phyloP scores from a whole-genome alignment of 805 yeast genomes.

The Metschnikowia borealis region DNA sequence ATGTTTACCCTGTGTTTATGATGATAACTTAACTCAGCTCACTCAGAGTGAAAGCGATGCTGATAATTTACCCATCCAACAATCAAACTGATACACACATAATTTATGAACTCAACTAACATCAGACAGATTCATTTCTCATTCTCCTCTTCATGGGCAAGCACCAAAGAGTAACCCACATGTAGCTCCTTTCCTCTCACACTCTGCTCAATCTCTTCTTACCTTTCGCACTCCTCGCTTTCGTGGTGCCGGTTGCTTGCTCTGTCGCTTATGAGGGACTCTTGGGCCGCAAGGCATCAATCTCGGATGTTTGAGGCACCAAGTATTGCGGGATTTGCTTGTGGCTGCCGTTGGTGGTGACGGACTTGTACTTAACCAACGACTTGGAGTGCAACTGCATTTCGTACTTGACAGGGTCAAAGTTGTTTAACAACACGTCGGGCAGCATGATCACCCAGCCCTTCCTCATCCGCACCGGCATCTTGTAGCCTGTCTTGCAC shows the following conservation, averaged over 20 bases:
- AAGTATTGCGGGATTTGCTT: conserved; percentile 43
- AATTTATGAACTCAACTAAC: conserved; percentile 9
- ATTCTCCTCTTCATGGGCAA: not conserved
- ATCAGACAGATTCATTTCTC: not conserved
- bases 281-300: conserved; percentile 79
- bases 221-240: too few species aligned
- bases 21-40: conserved; percentile 58
- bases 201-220: not conserved
- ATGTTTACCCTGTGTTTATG: conserved; percentile 28
- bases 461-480: conserved; percentile 61
- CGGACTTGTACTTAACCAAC: conserved; percentile 21
- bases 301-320: conserved; percentile 66
- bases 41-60: conserved; percentile 50
- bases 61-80: conserved; percentile 50
- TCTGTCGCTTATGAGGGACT: conserved; percentile 46
- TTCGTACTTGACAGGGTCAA: conserved; percentile 35
- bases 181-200: not conserved
- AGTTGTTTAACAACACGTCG: conserved; percentile 72
- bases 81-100: conserved; percentile 21
- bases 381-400: conserved; percentile 32
- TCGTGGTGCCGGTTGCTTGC: too few species aligned
- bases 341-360: conserved; percentile 13
- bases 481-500: conserved; percentile 58
- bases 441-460: conserved; percentile 95
- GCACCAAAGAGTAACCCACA: not conserved